phyloP scores from a whole-genome alignment of 306 rosid species.

The Pterocarpus santalinus region DNA sequence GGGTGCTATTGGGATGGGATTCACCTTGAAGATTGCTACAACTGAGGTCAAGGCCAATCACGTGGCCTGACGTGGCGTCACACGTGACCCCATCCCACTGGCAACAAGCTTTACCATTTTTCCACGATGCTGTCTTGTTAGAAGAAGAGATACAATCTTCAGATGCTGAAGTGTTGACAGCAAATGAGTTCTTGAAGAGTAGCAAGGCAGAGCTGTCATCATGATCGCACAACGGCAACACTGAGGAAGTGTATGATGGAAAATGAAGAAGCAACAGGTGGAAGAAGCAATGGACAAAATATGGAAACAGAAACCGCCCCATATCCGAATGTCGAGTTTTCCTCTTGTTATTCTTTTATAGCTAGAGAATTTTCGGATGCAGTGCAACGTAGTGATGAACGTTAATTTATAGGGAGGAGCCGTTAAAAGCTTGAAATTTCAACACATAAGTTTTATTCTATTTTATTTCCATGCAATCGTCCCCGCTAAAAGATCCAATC shows the following conservation, averaged over 20 bases:
- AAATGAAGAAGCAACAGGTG: not conserved
- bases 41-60: slow-evolving; percentile 38
- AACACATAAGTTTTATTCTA: no score
- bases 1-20: slow-evolving; percentile 5
- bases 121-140: slow-evolving; percentile 36
- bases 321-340: not conserved
- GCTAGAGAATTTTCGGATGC: no score
- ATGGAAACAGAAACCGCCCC: not conserved
- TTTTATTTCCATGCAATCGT: no score
- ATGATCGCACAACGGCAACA: not conserved
- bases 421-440: no score
- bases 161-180: not conserved
- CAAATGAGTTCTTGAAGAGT: slow-evolving; percentile 18
- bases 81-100: slow-evolving; percentile 38
- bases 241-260: not conserved
- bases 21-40: slow-evolving; percentile 12
- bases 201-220: slow-evolving; percentile 17
- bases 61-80: slow-evolving; percentile 1
- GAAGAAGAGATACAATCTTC: not conserved
- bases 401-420: no score
- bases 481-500: no score
- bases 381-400: no score
- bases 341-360: no score
- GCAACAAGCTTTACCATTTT: slow-evolving; percentile 20
- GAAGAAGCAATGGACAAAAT: not conserved